A percentile compares a stretch with the other conserved stretches of the same genome.
These are phyloP conservation scores for Suillus discolor DNA, from an alignment of 768 basidiomycete species.

Conservation along the genomic window DNA sequence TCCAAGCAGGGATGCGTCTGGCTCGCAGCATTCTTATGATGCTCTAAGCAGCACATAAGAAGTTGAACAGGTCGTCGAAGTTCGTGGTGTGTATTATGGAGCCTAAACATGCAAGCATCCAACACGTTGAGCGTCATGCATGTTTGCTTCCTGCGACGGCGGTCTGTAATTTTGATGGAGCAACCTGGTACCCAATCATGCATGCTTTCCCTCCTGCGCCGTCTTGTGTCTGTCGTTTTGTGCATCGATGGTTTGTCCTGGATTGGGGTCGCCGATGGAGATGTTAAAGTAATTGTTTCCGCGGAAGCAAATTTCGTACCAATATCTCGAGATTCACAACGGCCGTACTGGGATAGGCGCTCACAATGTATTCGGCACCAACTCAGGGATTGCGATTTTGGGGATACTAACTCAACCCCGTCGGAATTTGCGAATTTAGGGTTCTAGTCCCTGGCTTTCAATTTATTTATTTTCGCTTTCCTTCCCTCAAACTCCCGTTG, in stretches of 20 bases:
- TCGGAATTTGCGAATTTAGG: slow-evolving; percentile 9
- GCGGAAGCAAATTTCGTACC: slow-evolving; percentile 7
- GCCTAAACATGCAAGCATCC: not conserved
- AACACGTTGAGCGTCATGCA: not conserved
- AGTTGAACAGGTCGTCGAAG: not conserved
- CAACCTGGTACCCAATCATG: slow-evolving; percentile 19
- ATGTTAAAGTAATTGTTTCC: not conserved
- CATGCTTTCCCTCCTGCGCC: not conserved
- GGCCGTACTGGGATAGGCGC: slow-evolving; percentile 7
- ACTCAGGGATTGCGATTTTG: slow-evolving; percentile 6
- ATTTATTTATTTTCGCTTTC: slow-evolving; percentile 10
- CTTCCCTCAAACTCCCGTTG: not conserved
- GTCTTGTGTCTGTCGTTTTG: not conserved
- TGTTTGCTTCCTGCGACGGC: not conserved
- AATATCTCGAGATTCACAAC: not conserved
- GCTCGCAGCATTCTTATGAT: not conserved
- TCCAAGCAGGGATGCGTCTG: not conserved
- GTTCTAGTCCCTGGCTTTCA: not conserved
- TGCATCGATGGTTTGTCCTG: not conserved
- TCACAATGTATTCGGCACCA: slow-evolving; percentile 1
- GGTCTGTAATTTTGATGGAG: not conserved
- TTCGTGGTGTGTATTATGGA: not conserved
- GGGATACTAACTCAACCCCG: slow-evolving; percentile 10
- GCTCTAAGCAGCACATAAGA: not conserved
- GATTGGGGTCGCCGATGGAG: not conserved